Evolutionary conservation across 768 basidiomycete species (phyloP).

Genomic region (Phlegmacium glaucopus): DNA sequence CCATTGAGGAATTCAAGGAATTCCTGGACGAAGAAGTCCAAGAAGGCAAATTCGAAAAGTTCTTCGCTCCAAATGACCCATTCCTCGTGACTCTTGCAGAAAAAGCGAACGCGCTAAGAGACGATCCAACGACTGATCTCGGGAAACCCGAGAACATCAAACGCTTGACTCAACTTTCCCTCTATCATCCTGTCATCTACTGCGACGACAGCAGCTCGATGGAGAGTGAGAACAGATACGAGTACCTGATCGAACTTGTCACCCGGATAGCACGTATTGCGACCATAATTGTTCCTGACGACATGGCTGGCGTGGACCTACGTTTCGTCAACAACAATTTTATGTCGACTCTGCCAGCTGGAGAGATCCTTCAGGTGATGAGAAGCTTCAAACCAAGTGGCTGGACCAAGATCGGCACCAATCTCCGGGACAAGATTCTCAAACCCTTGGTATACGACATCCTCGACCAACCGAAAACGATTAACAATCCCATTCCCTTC

Average conservation of each 20-base stretch:
- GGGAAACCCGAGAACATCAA: constrained; percentile 17
- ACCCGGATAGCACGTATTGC: constrained; percentile 15
- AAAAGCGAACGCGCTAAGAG: constrained; percentile 7
- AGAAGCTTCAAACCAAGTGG: constrained; percentile 3
- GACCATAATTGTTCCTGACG: constrained; percentile 22
- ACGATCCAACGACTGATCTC: constrained; percentile 8
- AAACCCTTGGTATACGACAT: constrained; percentile 10
- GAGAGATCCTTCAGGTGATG: constrained; percentile 1
- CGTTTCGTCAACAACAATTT: constrained; percentile 21
- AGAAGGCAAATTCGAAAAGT: constrained; percentile 7
- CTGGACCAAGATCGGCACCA: constrained; percentile 10
- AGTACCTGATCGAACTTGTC: constrained; percentile 10
- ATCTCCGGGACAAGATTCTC: constrained; percentile 9
- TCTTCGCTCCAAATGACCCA: constrained; percentile 9
- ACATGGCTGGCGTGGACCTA: constrained; percentile 16
- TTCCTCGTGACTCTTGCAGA: constrained; percentile 11
- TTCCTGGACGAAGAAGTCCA: constrained; percentile 12
- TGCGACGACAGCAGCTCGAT: constrained; percentile 22
- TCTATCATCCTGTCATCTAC: constrained; percentile 14
- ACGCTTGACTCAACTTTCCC: constrained; percentile 18
- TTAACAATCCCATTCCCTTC: constrained; percentile 1
- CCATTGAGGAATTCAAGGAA: constrained; percentile 3
- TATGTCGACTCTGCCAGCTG: not conserved
- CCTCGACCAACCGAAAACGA: not conserved
- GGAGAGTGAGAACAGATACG: constrained; percentile 12